Evolutionary conservation across 768 basidiomycete species (phyloP).

Genomic region (Phylloporus arenicola): DNA sequence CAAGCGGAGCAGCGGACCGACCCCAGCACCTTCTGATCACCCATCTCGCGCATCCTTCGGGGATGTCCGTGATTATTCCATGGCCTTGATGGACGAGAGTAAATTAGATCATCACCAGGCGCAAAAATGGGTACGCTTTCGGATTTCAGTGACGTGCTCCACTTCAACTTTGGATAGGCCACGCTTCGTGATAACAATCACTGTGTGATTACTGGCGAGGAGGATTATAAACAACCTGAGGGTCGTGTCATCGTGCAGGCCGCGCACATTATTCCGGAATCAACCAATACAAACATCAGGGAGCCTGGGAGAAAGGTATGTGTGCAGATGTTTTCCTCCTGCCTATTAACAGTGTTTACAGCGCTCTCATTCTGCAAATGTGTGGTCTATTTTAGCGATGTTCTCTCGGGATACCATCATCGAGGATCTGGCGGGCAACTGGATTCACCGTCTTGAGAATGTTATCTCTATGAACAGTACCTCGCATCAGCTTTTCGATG

Average conservation of each 20-base stretch:
- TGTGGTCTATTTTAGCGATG: neutral
- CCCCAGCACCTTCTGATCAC: neutral
- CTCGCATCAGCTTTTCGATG: neutral
- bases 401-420: neutral
- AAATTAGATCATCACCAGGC: neutral
- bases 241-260: neutral
- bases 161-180: neutral
- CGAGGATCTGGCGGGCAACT: neutral
- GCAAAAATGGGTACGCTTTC: neutral
- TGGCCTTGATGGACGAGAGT: neutral
- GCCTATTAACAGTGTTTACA: neutral
- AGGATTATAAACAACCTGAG: neutral
- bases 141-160: no score
- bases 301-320: neutral
- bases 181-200: neutral
- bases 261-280: constrained; percentile 1
- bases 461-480: neutral
- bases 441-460: neutral
- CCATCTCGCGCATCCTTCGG: neutral
- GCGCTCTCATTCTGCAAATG: neutral
- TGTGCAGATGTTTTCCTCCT: neutral
- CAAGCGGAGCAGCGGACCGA: neutral
- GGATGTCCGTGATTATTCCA: neutral
- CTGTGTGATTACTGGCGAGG: neutral
- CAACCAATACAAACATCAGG: neutral